phyloP scores from a whole-genome alignment of 2,329 filamentous ascomycete genomes.

The Xylaria sp. region DNA sequence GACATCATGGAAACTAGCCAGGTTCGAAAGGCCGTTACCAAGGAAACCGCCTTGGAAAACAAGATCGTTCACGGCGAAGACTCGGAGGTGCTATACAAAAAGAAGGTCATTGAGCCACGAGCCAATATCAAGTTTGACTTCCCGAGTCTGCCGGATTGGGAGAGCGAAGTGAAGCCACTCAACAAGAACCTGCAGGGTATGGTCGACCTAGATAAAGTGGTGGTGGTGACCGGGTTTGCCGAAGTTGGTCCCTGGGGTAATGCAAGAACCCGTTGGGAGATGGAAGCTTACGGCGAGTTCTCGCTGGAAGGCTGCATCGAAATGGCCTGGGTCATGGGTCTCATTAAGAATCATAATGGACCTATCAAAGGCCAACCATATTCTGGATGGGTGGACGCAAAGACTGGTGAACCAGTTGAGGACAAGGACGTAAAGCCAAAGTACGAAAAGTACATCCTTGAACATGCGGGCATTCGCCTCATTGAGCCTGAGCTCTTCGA shows the following conservation, averaged over 20 bases:
- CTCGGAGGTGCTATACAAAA: slow-evolving; percentile 92
- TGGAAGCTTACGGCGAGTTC: slow-evolving; percentile 97
- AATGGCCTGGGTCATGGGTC: slow-evolving; percentile 99
- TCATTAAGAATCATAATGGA: slow-evolving; percentile 98
- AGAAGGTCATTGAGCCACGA: slow-evolving; percentile 88
- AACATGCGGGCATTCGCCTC: slow-evolving; percentile 95
- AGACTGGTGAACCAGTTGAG: slow-evolving; percentile 92
- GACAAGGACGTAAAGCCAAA: slow-evolving; percentile 98
- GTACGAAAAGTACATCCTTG: slow-evolving; percentile 95
- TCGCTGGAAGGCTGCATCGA: slow-evolving; percentile 97
- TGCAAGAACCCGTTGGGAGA: slow-evolving; percentile 97
- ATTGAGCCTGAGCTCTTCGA: slow-evolving; percentile 97
- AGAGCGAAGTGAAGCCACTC: slow-evolving; percentile 85
- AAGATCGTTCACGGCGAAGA: slow-evolving; percentile 95
- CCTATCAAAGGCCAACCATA: slow-evolving; percentile 95
- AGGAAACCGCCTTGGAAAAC: slow-evolving; percentile 96
- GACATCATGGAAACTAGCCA: slow-evolving; percentile 96
- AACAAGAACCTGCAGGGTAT: slow-evolving; percentile 91
- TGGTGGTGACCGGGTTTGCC: slow-evolving; percentile 95
- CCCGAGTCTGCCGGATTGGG: slow-evolving; percentile 88
- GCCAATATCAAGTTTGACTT: slow-evolving; percentile 99
- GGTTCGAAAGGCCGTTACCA: slow-evolving; percentile 89
- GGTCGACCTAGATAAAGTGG: slow-evolving; percentile 98
- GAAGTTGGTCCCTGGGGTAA: slow-evolving; percentile 99
- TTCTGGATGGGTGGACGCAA: slow-evolving; percentile 94